Conservation (phyloP, 192 early-diverging fungal species). For the Entophlyctis luteolus region DNA sequence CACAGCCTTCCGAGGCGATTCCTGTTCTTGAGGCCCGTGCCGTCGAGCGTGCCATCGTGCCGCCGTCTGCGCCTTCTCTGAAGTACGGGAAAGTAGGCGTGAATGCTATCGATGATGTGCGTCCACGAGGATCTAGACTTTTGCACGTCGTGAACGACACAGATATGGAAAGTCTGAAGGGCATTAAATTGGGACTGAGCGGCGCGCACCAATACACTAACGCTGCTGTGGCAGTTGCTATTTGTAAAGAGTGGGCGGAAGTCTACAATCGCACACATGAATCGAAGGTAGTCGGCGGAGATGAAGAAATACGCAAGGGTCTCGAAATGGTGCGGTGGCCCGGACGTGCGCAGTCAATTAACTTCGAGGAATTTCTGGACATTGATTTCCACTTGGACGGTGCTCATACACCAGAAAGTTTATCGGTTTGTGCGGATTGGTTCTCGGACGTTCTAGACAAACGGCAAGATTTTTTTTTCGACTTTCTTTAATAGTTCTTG, state of each 20-base stretch:
- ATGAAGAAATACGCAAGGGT: constrained; percentile 59
- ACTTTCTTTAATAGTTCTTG: too few relatives aligned
- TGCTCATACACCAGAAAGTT: constrained; percentile 89
- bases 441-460: constrained; percentile 34
- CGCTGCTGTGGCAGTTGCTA: constrained; percentile 71
- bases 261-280: constrained; percentile 13
- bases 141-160: neutral
- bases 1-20: constrained; percentile 67
- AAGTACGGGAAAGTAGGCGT: neutral
- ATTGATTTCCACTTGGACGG: constrained; percentile 85
- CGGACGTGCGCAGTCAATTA: constrained; percentile 78
- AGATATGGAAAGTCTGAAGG: constrained; percentile 18
- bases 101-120: too few relatives aligned
- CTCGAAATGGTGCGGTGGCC: constrained; percentile 73
- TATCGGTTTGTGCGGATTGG: constrained; percentile 59
- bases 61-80: neutral
- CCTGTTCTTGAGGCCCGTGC: constrained; percentile 66
- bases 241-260: constrained; percentile 68
- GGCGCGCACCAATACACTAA: constrained; percentile 84
- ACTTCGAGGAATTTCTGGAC: constrained; percentile 38
- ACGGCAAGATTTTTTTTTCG: too few relatives aligned
- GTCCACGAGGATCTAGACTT: too few relatives aligned
- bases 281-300: constrained; percentile 11
- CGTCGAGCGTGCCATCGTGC: constrained; percentile 56
- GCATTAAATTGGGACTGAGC: constrained; percentile 50